Conservation (phyloP, 1,284 basidiomycete genomes). For the Athelia sp. region DNA sequence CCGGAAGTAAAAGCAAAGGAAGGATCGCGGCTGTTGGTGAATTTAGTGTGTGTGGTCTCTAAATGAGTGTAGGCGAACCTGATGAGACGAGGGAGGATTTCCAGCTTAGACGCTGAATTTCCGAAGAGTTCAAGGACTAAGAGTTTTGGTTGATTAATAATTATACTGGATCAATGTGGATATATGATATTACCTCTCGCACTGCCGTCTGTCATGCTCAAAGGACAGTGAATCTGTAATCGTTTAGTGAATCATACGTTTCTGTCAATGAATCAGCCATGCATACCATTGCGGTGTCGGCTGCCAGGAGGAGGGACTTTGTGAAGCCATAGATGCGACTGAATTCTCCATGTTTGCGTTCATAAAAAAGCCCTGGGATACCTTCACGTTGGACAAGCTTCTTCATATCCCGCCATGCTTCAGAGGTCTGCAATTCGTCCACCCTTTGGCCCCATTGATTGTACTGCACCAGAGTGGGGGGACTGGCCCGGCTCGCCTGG, state of each 20-base stretch:
- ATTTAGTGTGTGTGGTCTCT: neutral
- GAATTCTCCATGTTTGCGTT: constrained; percentile 50
- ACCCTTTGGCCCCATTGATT: constrained; percentile 65
- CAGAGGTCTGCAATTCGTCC: constrained; percentile 61
- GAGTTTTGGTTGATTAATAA: constrained; percentile 2
- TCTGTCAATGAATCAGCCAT: neutral
- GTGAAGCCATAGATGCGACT: constrained; percentile 60
- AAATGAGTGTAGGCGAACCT: constrained; percentile 36
- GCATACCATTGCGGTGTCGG: constrained; percentile 57
- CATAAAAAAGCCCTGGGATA: constrained; percentile 57
- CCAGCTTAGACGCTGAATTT: constrained; percentile 50
- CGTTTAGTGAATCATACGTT: neutral
- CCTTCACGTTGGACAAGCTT: constrained; percentile 68
- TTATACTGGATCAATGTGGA: neutral
- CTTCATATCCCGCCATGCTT: constrained; percentile 71
- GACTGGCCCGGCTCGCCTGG: constrained; percentile 36
- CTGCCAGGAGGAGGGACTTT: constrained; percentile 56
- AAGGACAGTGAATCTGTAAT: constrained; percentile 56
- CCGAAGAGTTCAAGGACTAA: constrained; percentile 63
- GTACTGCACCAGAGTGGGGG: constrained; percentile 58
- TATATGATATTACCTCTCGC: constrained; percentile 40
- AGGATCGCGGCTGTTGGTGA: constrained; percentile 50
- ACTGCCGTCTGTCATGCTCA: constrained; percentile 76
- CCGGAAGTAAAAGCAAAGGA: constrained; percentile 64
- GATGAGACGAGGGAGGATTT: constrained; percentile 51